Conservation (phyloP, 768 basidiomycete genomes). For the Lepiota subincarnata region DNA sequence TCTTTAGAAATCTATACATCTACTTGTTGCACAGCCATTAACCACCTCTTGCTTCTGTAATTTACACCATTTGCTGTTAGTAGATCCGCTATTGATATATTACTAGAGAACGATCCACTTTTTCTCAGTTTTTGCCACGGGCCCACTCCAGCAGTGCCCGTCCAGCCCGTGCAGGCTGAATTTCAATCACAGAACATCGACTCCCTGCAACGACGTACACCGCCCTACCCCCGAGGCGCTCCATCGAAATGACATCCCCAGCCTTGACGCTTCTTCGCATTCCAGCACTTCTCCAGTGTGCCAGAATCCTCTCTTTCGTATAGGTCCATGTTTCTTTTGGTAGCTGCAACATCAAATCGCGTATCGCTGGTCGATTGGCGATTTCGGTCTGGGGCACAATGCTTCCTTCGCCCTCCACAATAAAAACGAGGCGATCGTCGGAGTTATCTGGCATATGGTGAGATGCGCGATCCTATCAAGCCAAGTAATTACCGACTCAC, state of each 20-base stretch:
- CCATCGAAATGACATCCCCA: background rate
- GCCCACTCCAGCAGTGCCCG: background rate
- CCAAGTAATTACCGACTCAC: background rate
- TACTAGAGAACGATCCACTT: too few species aligned
- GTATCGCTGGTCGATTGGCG: background rate
- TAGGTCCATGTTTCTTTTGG: background rate
- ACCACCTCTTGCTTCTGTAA: too few species aligned
- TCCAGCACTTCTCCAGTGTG: background rate
- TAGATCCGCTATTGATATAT: too few species aligned
- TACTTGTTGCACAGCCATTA: too few species aligned
- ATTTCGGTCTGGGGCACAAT: background rate
- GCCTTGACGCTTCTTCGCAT: background rate
- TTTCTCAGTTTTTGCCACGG: background rate
- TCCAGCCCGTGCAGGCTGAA: background rate
- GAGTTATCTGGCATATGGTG: background rate
- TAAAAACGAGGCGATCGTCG: background rate
- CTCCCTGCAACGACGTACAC: background rate
- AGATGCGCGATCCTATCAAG: background rate
- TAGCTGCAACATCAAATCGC: conserved; percentile 1
- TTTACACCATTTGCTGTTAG: too few species aligned
- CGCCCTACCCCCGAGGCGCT: background rate
- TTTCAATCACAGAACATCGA: conserved; percentile 2
- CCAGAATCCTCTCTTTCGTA: background rate
- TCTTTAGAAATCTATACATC: too few species aligned
- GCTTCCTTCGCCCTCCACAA: background rate